Evolutionary conservation across 139 green algal species (phyloP).

Genomic region (Micractinium sp.): DNA sequence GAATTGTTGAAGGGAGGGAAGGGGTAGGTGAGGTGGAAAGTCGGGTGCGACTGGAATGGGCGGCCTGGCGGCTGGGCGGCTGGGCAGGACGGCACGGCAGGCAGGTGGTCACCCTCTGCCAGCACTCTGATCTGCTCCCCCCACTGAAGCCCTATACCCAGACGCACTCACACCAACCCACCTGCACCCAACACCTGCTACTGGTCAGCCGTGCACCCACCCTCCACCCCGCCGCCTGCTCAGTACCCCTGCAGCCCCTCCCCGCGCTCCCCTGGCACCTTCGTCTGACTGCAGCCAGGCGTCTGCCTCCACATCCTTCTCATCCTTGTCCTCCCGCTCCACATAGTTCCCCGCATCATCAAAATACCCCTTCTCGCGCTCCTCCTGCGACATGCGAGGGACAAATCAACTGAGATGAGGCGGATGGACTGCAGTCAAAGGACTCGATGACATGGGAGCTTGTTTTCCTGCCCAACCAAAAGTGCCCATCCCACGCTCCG

Average conservation of each 20-base stretch:
- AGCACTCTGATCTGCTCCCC: not conserved
- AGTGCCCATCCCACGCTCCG: too few relatives aligned
- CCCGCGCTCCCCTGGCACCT: constrained; percentile 9
- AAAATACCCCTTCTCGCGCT: constrained; percentile 75
- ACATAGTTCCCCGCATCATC: constrained; percentile 82
- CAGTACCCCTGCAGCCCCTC: not conserved
- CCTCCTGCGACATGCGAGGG: constrained; percentile 41
- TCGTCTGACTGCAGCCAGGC: constrained; percentile 74
- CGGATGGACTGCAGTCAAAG: too few relatives aligned
- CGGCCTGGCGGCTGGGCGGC: too few relatives aligned
- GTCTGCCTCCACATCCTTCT: constrained; percentile 58
- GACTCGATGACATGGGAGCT: too few relatives aligned
- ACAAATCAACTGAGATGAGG: too few relatives aligned
- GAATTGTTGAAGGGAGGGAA: not conserved
- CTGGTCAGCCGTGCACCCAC: not conserved
- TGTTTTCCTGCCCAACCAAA: too few relatives aligned
- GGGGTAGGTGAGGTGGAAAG: not conserved
- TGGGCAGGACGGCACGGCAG: not conserved
- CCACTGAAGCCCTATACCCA: not conserved
- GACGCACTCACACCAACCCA: not conserved
- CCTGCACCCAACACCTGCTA: not conserved
- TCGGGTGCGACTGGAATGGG: not conserved
- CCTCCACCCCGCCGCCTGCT: not conserved
- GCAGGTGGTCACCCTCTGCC: not conserved
- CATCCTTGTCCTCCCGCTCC: constrained; percentile 57